A percentile compares a stretch with the other conserved stretches of the same genome.
Conservation (phyloP, 2,329 filamentous ascomycete species). For the Magnaporthiopsis incrustans region DNA sequence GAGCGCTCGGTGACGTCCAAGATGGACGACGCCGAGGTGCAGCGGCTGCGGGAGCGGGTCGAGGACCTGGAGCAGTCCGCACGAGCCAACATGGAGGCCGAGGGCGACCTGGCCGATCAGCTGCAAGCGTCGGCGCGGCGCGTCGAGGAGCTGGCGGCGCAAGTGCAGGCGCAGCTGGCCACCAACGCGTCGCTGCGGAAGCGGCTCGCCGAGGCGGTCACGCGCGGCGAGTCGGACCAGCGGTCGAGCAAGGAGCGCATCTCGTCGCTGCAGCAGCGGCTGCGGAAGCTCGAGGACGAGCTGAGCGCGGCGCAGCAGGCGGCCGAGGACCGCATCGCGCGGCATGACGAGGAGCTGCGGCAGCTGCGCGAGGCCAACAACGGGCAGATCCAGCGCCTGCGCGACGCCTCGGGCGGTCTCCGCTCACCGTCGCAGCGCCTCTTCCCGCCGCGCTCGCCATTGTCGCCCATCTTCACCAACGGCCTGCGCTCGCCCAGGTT, state of each 20-base stretch:
- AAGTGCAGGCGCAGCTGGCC: slow-evolving; percentile 75
- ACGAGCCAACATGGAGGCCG: slow-evolving; percentile 46
- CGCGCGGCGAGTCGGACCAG: slow-evolving; percentile 77
- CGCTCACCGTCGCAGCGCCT: slow-evolving; percentile 19
- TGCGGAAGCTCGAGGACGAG: slow-evolving; percentile 76
- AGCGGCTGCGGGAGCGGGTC: slow-evolving; percentile 49
- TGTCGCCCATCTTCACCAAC: slow-evolving; percentile 51
- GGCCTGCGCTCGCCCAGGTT: slow-evolving; percentile 48
- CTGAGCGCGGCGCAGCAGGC: slow-evolving; percentile 75
- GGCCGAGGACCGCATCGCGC: slow-evolving; percentile 74
- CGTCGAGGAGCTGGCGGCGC: slow-evolving; percentile 64
- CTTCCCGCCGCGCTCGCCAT: slow-evolving; percentile 50
- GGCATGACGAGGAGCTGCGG: slow-evolving; percentile 79
- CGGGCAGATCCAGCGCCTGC: slow-evolving; percentile 67
- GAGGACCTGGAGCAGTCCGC: slow-evolving; percentile 49
- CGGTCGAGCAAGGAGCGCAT: slow-evolving; percentile 74
- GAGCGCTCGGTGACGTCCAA: slow-evolving; percentile 57
- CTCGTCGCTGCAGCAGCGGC: slow-evolving; percentile 70
- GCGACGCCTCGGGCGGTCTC: slow-evolving; percentile 32
- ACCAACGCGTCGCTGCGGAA: slow-evolving; percentile 67
- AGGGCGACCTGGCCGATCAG: slow-evolving; percentile 59
- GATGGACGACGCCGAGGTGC: neutral
- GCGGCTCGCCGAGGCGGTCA: slow-evolving; percentile 71
- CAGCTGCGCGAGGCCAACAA: slow-evolving; percentile 70
- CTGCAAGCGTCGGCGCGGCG: slow-evolving; percentile 66